Evolutionary conservation across 2,329 filamentous ascomycete genomes (phyloP).

Genomic region (Clarireedia paspali): DNA sequence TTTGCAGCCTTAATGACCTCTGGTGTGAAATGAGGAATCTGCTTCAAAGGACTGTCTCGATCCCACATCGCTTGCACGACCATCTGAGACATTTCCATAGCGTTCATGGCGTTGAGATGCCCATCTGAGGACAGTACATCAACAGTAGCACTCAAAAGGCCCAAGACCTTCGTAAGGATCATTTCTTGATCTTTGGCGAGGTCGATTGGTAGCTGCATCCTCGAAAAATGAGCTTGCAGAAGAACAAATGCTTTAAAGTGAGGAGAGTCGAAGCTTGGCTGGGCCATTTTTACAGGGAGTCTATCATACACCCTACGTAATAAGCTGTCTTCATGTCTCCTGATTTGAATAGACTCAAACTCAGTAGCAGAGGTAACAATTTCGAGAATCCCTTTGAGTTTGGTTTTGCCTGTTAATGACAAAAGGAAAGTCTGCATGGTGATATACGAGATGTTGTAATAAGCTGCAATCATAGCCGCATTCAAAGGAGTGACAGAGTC

Average conservation of each 20-base stretch:
- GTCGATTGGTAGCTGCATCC: constrained; percentile 94
- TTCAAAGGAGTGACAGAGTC: constrained; percentile 85
- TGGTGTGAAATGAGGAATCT: constrained; percentile 89
- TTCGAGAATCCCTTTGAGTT: constrained; percentile 93
- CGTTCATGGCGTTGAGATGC: constrained; percentile 92
- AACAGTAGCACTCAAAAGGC: constrained; percentile 82
- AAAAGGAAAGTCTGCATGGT: constrained; percentile 98
- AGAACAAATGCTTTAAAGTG: constrained; percentile 99
- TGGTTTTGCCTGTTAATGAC: constrained; percentile 80
- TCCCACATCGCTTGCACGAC: constrained; percentile 99
- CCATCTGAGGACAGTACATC: constrained; percentile 95
- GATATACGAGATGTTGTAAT: constrained; percentile 99
- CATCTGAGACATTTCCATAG: constrained; percentile 99
- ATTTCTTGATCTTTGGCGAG: constrained; percentile 92
- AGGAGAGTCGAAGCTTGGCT: constrained; percentile 81
- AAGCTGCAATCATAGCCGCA: constrained; percentile 94
- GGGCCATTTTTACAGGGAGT: constrained; percentile 88
- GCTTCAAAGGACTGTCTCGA: constrained; percentile 90
- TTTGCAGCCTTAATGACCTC: constrained; percentile 78
- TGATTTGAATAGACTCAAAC: constrained; percentile 90
- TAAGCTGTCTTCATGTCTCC: constrained; percentile 82
- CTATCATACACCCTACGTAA: constrained; percentile 90
- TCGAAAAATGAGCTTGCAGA: constrained; percentile 91
- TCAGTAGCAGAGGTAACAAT: constrained; percentile 96
- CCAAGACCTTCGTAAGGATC: constrained; percentile 76